These are phyloP conservation scores for Dendrobium catenatum DNA, from an alignment of 106 monocot genomes.

Conservation along the genomic window DNA sequence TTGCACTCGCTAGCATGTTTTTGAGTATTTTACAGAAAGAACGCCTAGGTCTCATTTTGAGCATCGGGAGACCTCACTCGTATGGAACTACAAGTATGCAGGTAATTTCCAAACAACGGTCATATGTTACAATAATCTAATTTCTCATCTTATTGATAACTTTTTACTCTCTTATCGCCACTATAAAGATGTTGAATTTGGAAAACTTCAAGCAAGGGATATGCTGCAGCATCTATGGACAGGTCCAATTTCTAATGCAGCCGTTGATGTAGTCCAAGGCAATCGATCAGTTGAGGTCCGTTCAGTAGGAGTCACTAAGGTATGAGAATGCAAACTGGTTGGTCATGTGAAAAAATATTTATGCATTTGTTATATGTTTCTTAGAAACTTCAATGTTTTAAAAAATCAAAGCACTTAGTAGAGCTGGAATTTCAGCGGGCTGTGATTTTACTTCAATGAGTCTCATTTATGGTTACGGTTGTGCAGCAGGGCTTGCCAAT, in stretches of 20 bases:
- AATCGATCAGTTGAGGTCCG: constrained; percentile 94
- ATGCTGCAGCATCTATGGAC: constrained; percentile 99
- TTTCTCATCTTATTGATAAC: not conserved
- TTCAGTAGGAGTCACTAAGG: constrained; percentile 97
- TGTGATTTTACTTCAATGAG: too few relatives aligned
- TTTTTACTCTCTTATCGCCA: not conserved
- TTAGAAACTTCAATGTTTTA: too few relatives aligned
- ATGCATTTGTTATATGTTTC: not conserved
- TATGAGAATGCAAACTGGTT: constrained; percentile 11
- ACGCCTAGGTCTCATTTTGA: constrained; percentile 99
- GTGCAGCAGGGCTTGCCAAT: too few relatives aligned
- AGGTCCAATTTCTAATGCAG: constrained; percentile 95
- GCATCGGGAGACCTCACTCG: constrained; percentile 94
- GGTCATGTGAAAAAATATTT: not conserved
- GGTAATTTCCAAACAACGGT: constrained; percentile 29
- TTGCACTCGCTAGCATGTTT: constrained; percentile 71
- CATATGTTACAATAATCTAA: not conserved
- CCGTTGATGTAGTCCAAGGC: constrained; percentile 97
- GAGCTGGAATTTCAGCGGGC: too few relatives aligned
- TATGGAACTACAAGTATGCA: constrained; percentile 99
- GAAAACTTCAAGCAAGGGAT: constrained; percentile 95
- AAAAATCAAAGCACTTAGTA: too few relatives aligned
- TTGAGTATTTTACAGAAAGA: constrained; percentile 97
- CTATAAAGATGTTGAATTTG: constrained; percentile 85
- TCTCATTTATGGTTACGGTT: too few relatives aligned